A percentile compares a stretch with the other conserved stretches of the same genome.
Evolutionary conservation across 2,329 filamentous ascomycete genomes (phyloP).

Genomic region (Botrytis sinoallii): DNA sequence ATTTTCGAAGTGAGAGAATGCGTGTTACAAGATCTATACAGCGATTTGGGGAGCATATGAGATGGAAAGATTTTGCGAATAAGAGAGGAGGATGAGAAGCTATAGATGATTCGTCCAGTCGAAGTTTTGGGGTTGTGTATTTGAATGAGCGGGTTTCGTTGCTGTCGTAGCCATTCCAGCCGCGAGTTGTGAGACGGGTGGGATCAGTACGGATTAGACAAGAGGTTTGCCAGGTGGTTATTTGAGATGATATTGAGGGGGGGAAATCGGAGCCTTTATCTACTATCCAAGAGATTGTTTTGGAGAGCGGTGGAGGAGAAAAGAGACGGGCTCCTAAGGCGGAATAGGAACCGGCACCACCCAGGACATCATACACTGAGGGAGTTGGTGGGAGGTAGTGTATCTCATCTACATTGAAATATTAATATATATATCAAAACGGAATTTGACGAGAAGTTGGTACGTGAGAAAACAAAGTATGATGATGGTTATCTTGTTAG

Average conservation of each 20-base stretch:
- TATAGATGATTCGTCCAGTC: constrained; percentile 71
- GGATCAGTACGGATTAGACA: constrained; percentile 61
- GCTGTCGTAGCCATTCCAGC: constrained; percentile 85
- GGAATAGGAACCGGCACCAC: constrained; percentile 83
- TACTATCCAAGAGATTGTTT: constrained; percentile 81
- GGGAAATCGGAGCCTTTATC: constrained; percentile 91
- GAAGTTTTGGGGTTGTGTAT: constrained; percentile 83
- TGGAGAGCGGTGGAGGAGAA: constrained; percentile 63
- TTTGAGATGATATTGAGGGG: constrained; percentile 54
- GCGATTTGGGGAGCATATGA: constrained; percentile 77
- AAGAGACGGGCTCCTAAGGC: constrained; percentile 87
- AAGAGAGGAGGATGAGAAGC: constrained; percentile 55
- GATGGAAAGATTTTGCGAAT: constrained; percentile 74
- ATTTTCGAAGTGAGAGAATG: constrained; percentile 60
- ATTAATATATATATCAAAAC: constrained; percentile 20
- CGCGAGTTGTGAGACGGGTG: constrained; percentile 74
- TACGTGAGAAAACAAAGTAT: neutral
- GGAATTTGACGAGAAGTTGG: neutral
- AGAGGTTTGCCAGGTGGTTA: constrained; percentile 74
- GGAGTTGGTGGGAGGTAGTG: constrained; percentile 71
- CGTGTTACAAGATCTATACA: constrained; percentile 72
- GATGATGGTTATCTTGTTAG: neutral
- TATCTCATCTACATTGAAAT: constrained; percentile 70
- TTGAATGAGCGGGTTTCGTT: constrained; percentile 72
- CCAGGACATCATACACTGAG: constrained; percentile 72